phyloP scores from a whole-genome alignment of 2,329 filamentous ascomycete species.

The Trichoderma hamatum region DNA sequence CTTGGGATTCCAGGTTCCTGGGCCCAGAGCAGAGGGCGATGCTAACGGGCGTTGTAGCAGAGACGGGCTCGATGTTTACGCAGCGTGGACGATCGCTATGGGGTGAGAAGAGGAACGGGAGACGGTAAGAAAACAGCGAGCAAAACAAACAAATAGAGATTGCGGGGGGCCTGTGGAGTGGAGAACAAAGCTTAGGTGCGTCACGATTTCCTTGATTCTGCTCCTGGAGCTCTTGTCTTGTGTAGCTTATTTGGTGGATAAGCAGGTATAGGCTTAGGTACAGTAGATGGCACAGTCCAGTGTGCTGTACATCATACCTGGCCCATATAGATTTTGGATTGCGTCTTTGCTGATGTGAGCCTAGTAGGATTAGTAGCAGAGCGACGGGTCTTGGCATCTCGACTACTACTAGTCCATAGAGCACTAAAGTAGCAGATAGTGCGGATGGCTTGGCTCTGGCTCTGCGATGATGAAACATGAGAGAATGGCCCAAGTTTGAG shows the following conservation, averaged over 20 bases:
- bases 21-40: background rate
- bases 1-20: conserved; percentile 13
- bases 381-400: background rate
- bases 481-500: conserved; percentile 3
- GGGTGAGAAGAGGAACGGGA: background rate
- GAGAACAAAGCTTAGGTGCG: background rate
- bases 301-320: background rate
- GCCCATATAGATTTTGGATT: background rate
- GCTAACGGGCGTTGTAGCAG: background rate
- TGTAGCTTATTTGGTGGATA: background rate
- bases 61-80: background rate
- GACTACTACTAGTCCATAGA: background rate
- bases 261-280: background rate
- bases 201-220: background rate
- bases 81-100: background rate
- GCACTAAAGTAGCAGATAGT: background rate
- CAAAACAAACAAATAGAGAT: background rate
- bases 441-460: background rate
- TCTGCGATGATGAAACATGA: background rate
- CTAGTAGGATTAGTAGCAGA: background rate
- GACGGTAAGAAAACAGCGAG: background rate
- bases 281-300: background rate
- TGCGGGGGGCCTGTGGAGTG: background rate
- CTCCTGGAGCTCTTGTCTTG: background rate
- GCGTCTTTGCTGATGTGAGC: background rate